phyloP scores from a whole-genome alignment of 2,329 filamentous ascomycete species.

The Pseudogymnoascus pannorum region DNA sequence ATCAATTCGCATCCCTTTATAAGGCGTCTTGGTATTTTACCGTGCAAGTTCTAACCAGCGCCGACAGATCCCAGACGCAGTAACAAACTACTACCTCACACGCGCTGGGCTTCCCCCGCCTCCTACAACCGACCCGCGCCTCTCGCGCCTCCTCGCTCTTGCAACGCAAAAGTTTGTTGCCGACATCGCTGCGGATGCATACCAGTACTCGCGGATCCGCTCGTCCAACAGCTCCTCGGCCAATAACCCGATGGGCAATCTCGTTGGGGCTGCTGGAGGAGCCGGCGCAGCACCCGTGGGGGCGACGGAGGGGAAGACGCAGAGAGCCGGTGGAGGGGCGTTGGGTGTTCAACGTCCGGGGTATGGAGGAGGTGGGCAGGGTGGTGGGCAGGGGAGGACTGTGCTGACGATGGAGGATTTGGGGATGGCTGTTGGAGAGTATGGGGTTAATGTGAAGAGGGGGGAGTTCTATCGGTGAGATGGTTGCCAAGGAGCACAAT shows the following conservation, averaged over 20 bases:
- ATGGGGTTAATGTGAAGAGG: constrained; percentile 94
- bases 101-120: constrained; percentile 90
- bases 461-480: constrained; percentile 86
- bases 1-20: too few relatives aligned
- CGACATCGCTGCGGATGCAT: constrained; percentile 93
- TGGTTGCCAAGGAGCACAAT: neutral
- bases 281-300: constrained; percentile 48
- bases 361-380: constrained; percentile 81
- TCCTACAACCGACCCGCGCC: constrained; percentile 79
- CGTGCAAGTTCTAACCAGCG: constrained; percentile 8
- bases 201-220: constrained; percentile 93
- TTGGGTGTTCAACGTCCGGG: constrained; percentile 57
- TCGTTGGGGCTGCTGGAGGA: constrained; percentile 66
- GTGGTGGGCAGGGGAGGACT: constrained; percentile 81
- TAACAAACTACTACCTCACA: constrained; percentile 96
- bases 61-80: constrained; percentile 83
- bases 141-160: constrained; percentile 87
- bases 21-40: too few relatives aligned
- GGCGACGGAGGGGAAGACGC: constrained; percentile 48
- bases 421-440: constrained; percentile 96
- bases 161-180: constrained; percentile 99
- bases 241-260: constrained; percentile 85
- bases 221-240: constrained; percentile 80
- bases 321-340: constrained; percentile 44
- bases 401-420: constrained; percentile 98